Evolutionary conservation across 768 basidiomycete genomes (phyloP).

Genomic region (Gymnopilus junonius): DNA sequence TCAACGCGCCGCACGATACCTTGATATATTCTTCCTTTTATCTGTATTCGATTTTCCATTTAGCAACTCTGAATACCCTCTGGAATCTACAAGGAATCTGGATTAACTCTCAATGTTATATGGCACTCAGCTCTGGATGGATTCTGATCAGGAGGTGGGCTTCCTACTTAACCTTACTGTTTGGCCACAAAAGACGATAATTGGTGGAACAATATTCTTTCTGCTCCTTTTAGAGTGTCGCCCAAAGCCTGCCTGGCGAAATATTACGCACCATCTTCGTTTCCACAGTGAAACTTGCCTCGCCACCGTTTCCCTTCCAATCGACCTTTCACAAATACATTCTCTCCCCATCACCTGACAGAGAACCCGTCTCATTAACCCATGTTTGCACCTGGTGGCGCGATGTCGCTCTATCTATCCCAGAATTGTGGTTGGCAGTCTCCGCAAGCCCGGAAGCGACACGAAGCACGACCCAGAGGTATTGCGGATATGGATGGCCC

Average conservation of each 20-base stretch:
- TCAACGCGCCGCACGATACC: too few relatives aligned
- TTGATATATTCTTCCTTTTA: too few relatives aligned
- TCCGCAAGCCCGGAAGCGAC: slow-evolving; percentile 9
- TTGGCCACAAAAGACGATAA: neutral
- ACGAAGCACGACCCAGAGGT: slow-evolving; percentile 4
- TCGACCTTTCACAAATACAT: neutral
- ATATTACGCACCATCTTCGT: slow-evolving; percentile 12
- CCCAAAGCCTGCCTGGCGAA: slow-evolving; percentile 7
- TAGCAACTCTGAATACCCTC: too few relatives aligned
- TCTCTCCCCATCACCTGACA: neutral
- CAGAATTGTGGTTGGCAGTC: slow-evolving; percentile 9
- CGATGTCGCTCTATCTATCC: slow-evolving; percentile 4
- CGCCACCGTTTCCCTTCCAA: neutral
- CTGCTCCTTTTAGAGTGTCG: neutral
- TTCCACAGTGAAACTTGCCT: neutral
- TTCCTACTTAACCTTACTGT: too few relatives aligned
- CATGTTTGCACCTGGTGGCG: slow-evolving; percentile 14
- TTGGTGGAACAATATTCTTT: neutral
- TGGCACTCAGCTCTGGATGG: too few relatives aligned
- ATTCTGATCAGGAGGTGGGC: too few relatives aligned
- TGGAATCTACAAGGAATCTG: too few relatives aligned
- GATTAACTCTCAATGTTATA: too few relatives aligned
- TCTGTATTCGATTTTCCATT: too few relatives aligned
- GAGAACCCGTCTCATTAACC: slow-evolving; percentile 7
- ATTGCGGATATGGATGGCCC: slow-evolving; percentile 7